phyloP scores from a whole-genome alignment of 1,139 yeast species.

The Yamadazyma blattariae region DNA sequence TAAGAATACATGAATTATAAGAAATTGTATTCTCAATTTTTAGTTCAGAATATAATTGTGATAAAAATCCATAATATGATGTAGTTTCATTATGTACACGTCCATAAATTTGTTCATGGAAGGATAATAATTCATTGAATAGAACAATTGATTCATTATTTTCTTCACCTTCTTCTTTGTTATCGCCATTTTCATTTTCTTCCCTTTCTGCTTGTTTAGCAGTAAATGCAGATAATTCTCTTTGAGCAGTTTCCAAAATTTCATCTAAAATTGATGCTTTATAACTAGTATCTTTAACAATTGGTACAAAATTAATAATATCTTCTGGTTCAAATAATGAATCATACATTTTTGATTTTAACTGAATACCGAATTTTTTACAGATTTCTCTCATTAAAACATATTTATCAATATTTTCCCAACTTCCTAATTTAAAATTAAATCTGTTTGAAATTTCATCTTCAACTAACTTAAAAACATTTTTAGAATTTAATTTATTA shows the following conservation, averaged over 20 bases:
- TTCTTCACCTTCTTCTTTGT: slow-evolving; percentile 22
- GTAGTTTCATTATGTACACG: slow-evolving; percentile 78
- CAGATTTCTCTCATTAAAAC: slow-evolving; percentile 68
- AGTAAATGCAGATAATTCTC: slow-evolving; percentile 45
- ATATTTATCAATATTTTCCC: neutral
- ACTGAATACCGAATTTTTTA: slow-evolving; percentile 81
- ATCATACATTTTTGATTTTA: slow-evolving; percentile 54
- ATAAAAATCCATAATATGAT: slow-evolving; percentile 59
- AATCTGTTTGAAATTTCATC: slow-evolving; percentile 58
- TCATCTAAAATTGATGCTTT: slow-evolving; percentile 72
- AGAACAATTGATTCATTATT: slow-evolving; percentile 27
- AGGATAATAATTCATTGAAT: slow-evolving; percentile 65
- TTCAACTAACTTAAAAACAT: slow-evolving; percentile 42
- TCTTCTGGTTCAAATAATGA: slow-evolving; percentile 58
- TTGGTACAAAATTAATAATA: slow-evolving; percentile 66
- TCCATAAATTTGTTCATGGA: slow-evolving; percentile 85
- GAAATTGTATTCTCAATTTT: slow-evolving; percentile 61
- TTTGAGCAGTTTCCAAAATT: slow-evolving; percentile 68
- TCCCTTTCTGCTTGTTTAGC: slow-evolving; percentile 22
- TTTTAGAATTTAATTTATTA: slow-evolving; percentile 40
- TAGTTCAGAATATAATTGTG: slow-evolving; percentile 65
- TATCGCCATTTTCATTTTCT: slow-evolving; percentile 22
- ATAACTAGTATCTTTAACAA: slow-evolving; percentile 67
- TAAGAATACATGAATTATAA: slow-evolving; percentile 59
- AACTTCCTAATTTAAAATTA: slow-evolving; percentile 52